Base-by-base conservation (phyloP, 768 basidiomycete genomes). In the Brasilioporus rufonigricans region DNA sequence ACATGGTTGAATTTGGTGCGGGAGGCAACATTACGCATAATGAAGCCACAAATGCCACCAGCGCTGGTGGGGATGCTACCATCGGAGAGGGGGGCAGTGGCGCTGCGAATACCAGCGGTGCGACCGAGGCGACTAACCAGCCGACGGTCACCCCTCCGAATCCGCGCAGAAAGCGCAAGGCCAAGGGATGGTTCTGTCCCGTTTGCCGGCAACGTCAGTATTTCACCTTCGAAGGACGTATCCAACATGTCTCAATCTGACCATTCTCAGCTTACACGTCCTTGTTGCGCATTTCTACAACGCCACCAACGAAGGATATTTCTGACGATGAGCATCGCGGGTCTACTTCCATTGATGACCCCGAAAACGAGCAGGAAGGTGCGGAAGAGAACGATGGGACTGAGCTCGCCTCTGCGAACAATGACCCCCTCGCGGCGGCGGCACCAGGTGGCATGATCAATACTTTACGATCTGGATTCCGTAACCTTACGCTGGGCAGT, bases 101-200 rank as follows among this genome's bases (percentile, higher is more conserved):
- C 27, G 43, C 47, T 5, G 60, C 48, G 1, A 65, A 65, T 35
- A 18, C 62, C 14, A 52, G 48, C 10, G 51, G 45, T 36, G 73
- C 58, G 19, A 62, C 61, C 2, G 70, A 67, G 33, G 69, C 61
- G n/a, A 61, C 65, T 8, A 56, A 24, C 51, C 67, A n/a, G 11
- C 46, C 31, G 29, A 48, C 66, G 4, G 51, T 74, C 12, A 60
- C 73, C 29, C 71, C 76, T 16, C 41, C 63, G 26, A 75, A 77
- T 53, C 71, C 80, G 5, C 79, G 92, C 57, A 78, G 93, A 67
- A 95, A 93, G 77, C 80, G 93, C 61, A 95, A 92, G 75, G 89
- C 92, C 0, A 98, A 98, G 73, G 94, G 94, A 6, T 98, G 94
- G 94, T 92, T 89, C 80, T 98, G 94, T 69, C 94, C 94, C 27